Conservation (phyloP, 345 rosid species). For the Ricinus communis region DNA sequence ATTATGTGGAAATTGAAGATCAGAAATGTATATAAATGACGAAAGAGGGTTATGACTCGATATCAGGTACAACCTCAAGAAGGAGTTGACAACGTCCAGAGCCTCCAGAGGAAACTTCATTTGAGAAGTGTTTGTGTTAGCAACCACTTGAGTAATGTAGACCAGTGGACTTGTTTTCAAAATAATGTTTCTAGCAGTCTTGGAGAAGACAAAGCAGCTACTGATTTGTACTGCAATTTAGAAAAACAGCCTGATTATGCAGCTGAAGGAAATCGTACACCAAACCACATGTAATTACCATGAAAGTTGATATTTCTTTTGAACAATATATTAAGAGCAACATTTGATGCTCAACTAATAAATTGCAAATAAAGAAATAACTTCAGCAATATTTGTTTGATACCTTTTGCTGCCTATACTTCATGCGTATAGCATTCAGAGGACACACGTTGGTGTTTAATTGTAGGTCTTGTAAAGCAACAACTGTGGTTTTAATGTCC, state of each 20-base stretch:
- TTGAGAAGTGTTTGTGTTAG: slow-evolving; percentile 26
- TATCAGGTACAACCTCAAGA: slow-evolving; percentile 24
- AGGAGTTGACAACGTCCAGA: slow-evolving; percentile 7
- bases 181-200: slow-evolving; percentile 61
- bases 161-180: slow-evolving; percentile 34
- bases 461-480: slow-evolving; percentile 67
- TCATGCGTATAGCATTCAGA: slow-evolving; percentile 62
- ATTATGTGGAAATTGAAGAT: neutral
- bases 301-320: too few relatives aligned
- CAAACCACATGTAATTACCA: too few relatives aligned
- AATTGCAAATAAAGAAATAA: neutral
- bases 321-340: too few relatives aligned
- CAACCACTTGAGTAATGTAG: slow-evolving; percentile 20
- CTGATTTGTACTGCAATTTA: slow-evolving; percentile 68
- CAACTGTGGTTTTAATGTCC: slow-evolving; percentile 51
- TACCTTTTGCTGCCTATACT: slow-evolving; percentile 77
- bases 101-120: slow-evolving; percentile 21
- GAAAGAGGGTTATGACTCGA: slow-evolving; percentile 7
- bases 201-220: slow-evolving; percentile 61
- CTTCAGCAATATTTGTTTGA: neutral
- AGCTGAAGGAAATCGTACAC: neutral
- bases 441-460: slow-evolving; percentile 62
- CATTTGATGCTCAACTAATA: too few relatives aligned
- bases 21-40: slow-evolving; percentile 11
- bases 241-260: slow-evolving; percentile 15